Conservation (phyloP, 441 rosid genomes). For the Corymbia citriodora region DNA sequence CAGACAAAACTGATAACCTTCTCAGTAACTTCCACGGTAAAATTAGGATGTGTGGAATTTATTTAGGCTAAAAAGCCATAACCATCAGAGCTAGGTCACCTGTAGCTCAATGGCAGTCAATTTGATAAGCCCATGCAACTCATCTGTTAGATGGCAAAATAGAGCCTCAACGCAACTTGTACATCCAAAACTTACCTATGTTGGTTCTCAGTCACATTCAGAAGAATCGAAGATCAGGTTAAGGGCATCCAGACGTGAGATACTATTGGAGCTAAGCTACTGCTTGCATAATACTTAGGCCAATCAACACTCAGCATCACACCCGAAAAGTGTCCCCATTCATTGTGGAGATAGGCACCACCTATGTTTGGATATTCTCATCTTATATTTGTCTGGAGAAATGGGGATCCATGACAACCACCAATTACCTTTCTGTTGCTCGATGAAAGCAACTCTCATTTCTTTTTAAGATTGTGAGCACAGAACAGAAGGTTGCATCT, state of each 20-base stretch:
- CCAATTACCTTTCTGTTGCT: background rate
- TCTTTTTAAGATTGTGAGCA: background rate
- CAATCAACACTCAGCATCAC: background rate
- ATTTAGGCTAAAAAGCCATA: background rate
- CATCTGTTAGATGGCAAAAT: background rate
- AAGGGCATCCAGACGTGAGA: background rate
- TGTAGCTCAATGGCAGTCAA: background rate
- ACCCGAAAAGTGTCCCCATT: background rate
- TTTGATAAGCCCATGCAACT: background rate
- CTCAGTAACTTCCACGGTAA: background rate
- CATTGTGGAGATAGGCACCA: background rate
- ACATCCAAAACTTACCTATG: background rate
- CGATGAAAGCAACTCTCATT: background rate
- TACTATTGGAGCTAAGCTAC: background rate
- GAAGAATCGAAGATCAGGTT: background rate
- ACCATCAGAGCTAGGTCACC: background rate
- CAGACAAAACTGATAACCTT: background rate
- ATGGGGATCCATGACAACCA: background rate
- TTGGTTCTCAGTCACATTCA: background rate
- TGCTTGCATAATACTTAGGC: background rate
- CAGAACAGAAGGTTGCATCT: background rate
- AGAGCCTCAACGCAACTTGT: background rate
- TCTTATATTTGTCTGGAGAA: background rate
- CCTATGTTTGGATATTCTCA: background rate
- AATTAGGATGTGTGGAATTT: background rate